These are phyloP conservation scores for Metschnikowia amazonensis DNA, from an alignment of 805 yeast genomes.

Conservation along the genomic window DNA sequence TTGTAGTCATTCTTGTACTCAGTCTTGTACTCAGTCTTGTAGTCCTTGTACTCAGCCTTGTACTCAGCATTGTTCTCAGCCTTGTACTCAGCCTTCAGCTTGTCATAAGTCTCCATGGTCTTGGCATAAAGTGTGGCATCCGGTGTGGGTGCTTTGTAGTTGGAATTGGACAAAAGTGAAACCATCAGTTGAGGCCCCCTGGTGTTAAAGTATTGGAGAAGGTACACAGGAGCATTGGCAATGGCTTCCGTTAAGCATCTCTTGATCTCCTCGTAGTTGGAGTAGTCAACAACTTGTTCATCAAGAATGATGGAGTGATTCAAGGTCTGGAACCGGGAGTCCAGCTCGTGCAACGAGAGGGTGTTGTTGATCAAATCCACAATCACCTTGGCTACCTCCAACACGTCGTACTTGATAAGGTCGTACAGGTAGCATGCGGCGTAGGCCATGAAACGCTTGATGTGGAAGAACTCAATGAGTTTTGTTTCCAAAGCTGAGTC, in stretches of 20 bases:
- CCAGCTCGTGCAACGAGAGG: conserved; percentile 21
- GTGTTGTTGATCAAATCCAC: conserved; percentile 32
- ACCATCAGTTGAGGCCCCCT: conserved; percentile 16
- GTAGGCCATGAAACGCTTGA: conserved; percentile 50
- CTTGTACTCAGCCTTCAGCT: too few relatives aligned
- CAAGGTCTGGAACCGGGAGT: conserved; percentile 24
- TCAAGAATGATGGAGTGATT: conserved; percentile 13
- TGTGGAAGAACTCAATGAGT: conserved; percentile 35
- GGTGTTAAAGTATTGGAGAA: conserved; percentile 12
- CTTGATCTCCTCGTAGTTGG: conserved; percentile 9
- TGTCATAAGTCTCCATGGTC: too few relatives aligned
- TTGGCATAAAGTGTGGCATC: not conserved
- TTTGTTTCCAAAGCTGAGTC: conserved; percentile 6
- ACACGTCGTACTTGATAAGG: conserved; percentile 20
- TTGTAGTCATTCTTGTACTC: too few relatives aligned
- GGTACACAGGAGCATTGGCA: conserved; percentile 12
- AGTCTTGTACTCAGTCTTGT: too few relatives aligned
- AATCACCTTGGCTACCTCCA: conserved; percentile 27
- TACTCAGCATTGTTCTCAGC: too few relatives aligned
- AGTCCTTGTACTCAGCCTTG: too few relatives aligned
- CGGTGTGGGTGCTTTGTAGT: not conserved
- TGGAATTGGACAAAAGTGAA: conserved; percentile 6
- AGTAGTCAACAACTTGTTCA: conserved; percentile 5
- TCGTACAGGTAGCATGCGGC: conserved; percentile 45
- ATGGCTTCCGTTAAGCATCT: conserved; percentile 10